Evolutionary conservation across 1,139 yeast species (phyloP), one percentile per base, ranked within the genome.

Genomic region (Kodamaea sp.): DNA sequence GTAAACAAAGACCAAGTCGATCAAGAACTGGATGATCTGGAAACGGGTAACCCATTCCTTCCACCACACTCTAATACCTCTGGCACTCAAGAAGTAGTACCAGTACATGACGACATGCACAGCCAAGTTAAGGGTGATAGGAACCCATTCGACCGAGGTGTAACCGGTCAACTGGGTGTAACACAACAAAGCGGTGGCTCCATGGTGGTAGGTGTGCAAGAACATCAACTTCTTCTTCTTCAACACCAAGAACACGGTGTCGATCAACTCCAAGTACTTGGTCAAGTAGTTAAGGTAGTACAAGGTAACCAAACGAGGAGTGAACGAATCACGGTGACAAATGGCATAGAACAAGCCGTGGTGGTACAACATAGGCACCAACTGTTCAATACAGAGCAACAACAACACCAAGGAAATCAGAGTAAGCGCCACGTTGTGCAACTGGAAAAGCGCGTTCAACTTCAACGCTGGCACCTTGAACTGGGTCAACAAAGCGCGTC

Each of bases 1-100:
- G 73, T 89, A 90, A 47, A 90, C 95, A 58, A 89, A 89, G 29
- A 76, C 79, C 59, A 92, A 77, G 63, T 92, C 98, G 55, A 92
- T 75, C 54, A 92, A 71, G 56, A 92, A 92, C 70, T 92, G 98
- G 53, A 86, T 77, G 66, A 92, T 92, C 72, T 92, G 98, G 76
- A 87, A 82, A 50, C 96, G 78, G 34, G 98, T 92, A 51, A 92
- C 97, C 97, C 97, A 92, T 69, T 90, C 96, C 69, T 92, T 92
- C 98, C 98, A 92, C 97, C 97, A 90, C 40, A 92, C 97, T 53
- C 92, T 82, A 59, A 90, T 86, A 42, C 96, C 96, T 62, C 96
- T 78, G 12, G 97, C 88, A 48, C 92, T 77, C 55, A 92, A 73
- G 77, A 89, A 90, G 74, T 92, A 92, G 77, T 92, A 92, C 86